Evolutionary conservation across 352 stramenopile species (phyloP).

Genomic region (Phytophthora gonapodyides): DNA sequence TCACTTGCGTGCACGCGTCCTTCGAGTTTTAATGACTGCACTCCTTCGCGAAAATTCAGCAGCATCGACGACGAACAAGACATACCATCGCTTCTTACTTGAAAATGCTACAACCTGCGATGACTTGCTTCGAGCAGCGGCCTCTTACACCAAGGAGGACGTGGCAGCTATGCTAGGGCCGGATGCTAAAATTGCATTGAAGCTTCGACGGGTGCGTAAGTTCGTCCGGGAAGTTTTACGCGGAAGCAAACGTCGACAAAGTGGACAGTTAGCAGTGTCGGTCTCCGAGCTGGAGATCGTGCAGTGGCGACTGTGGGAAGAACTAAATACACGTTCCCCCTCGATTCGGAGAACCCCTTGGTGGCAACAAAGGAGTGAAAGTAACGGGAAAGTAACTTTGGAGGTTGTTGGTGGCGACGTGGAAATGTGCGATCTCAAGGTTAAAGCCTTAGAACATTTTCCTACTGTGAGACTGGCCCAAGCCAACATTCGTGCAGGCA

Average conservation of each 20-base stretch:
- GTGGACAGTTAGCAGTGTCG: slow-evolving; percentile 5
- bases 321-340: slow-evolving; percentile 1
- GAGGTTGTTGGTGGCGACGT: slow-evolving; percentile 76
- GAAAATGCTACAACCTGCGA: slow-evolving; percentile 20
- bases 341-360: slow-evolving; percentile 12
- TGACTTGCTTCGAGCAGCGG: slow-evolving; percentile 36
- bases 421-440: slow-evolving; percentile 52
- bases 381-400: slow-evolving; percentile 26
- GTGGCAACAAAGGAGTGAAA: slow-evolving; percentile 33
- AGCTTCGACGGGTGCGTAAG: slow-evolving; percentile 34
- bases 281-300: slow-evolving; percentile 41
- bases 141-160: slow-evolving; percentile 16
- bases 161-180: slow-evolving; percentile 28
- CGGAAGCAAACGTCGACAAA: slow-evolving; percentile 4
- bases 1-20: slow-evolving; percentile 26
- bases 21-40: slow-evolving; percentile 33
- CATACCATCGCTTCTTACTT: slow-evolving; percentile 28
- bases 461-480: slow-evolving; percentile 67
- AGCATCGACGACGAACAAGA: neutral
- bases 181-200: slow-evolving; percentile 43
- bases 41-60: slow-evolving; percentile 23
- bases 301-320: slow-evolving; percentile 38
- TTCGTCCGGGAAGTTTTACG: slow-evolving; percentile 26
- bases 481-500: slow-evolving; percentile 52
- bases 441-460: slow-evolving; percentile 79